phyloP scores from a whole-genome alignment of 257 asterid genomes.

The Forsythia viridissima region DNA sequence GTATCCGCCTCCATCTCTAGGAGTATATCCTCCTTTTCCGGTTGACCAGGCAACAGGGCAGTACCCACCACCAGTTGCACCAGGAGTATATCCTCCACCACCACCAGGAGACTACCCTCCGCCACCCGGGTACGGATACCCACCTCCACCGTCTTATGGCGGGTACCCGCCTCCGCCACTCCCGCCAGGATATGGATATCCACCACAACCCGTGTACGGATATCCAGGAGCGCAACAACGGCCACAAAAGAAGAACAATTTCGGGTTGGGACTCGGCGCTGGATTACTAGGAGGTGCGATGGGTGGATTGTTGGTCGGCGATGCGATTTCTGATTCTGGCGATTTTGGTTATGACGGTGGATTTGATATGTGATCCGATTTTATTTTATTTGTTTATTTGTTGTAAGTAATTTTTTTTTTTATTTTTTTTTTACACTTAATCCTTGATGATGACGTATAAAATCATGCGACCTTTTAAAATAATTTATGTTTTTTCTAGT shows the following conservation, averaged over 20 bases:
- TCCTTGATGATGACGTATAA: not conserved
- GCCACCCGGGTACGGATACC: constrained; percentile 21
- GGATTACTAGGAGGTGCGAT: constrained; percentile 34
- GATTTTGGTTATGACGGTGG: constrained; percentile 20
- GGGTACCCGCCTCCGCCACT: constrained; percentile 14
- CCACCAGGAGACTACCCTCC: not conserved
- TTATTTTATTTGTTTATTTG: not conserved
- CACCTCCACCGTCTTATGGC: not conserved
- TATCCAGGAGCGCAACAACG: constrained; percentile 36
- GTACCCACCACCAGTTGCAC: not conserved
- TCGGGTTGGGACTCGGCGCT: constrained; percentile 48
- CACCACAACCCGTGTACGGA: constrained; percentile 38
- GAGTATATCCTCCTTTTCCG: not conserved
- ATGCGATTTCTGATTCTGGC: constrained; percentile 40
- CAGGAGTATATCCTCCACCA: not conserved
- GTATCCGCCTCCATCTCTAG: constrained; percentile 17
- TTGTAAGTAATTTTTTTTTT: not conserved
- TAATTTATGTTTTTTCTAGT: too few species aligned
- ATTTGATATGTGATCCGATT: constrained; percentile 30
- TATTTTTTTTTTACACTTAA: not conserved
- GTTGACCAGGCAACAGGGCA: not conserved
- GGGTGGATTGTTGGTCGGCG: constrained; percentile 48
- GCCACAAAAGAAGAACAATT: constrained; percentile 30
- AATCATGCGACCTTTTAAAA: not conserved
- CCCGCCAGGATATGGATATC: constrained; percentile 26